Base-by-base conservation (phyloP, 305 asterid genomes). In the Fraxinus platypoda region DNA sequence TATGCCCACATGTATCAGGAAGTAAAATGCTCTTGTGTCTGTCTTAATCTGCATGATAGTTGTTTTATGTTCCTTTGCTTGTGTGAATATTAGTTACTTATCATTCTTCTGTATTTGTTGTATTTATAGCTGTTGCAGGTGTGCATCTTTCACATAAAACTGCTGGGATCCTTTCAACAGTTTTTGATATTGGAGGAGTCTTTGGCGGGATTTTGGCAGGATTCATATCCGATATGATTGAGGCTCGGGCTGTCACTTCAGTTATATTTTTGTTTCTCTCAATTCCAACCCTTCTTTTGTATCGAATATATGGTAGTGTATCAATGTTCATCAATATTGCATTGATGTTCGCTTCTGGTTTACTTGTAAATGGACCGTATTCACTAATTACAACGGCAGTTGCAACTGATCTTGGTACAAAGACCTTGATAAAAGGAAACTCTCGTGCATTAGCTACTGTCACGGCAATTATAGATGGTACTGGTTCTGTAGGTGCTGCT, bases 401-500 rank as follows among this genome's bases (percentile, higher is more conserved):
- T 72, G 94, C 99, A 62, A 93, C 99, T 82, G 98, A 96, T 89
- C 98, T 94, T 66, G 98, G 98, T 26, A 92, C 97, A 3, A 97
- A 93, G 86, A 88, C 89, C 88, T 21, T 71, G 82, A 83, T 85
- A 33, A 86, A 87, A 70, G 98, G 97, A 74, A 96, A 88, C 78
- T 87, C 98, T 0, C 97, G 95, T 12, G 98, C 95, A 62, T 84
- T 94, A 85, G 98, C 99, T 74, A 94, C 97, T 8, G 98, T 96
- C 28, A 81, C 98, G 31, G 99, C 98, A 37, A 94, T 96, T 74
- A 94, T 96, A 84, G 99, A 96, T 76, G 99, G 97, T 8, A 96
- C 98, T 26, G 98, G 99, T 81, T 96, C 98, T 33, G 93, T 93
- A 8, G 98, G 99, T 43, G 99, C 97, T 6, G 98, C 98, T 41